phyloP scores from a whole-genome alignment of 2,329 filamentous ascomycete genomes.

The Arthroderma sp. region DNA sequence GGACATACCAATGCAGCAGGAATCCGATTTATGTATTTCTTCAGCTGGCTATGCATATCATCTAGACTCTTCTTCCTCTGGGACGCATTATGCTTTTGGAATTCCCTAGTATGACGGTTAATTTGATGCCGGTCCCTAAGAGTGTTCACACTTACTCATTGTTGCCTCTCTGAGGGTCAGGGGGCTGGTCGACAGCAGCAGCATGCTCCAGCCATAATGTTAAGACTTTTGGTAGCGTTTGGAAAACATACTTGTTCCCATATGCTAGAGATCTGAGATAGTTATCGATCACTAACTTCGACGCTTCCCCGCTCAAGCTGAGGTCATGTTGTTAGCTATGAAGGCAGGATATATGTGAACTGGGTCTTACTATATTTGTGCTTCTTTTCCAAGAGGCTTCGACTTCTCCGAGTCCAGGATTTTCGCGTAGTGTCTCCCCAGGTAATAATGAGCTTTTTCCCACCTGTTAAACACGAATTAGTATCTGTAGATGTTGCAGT shows the following conservation, averaged over 20 bases:
- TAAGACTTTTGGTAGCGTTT: slow-evolving; percentile 79
- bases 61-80: slow-evolving; percentile 53
- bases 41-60: slow-evolving; percentile 58
- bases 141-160: slow-evolving; percentile 24
- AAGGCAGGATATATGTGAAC: slow-evolving; percentile 7
- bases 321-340: slow-evolving; percentile 2
- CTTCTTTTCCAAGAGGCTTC: slow-evolving; percentile 63
- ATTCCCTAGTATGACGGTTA: slow-evolving; percentile 22
- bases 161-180: slow-evolving; percentile 38
- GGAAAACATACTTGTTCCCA: slow-evolving; percentile 91
- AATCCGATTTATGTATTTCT: slow-evolving; percentile 56
- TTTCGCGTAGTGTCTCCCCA: slow-evolving; percentile 96
- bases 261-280: slow-evolving; percentile 76
- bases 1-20: slow-evolving; percentile 31
- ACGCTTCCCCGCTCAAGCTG: slow-evolving; percentile 62
- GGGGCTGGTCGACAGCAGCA: slow-evolving; percentile 52
- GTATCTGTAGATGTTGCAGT: background rate
- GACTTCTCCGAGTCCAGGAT: slow-evolving; percentile 77
- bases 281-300: slow-evolving; percentile 84
- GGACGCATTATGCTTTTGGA: slow-evolving; percentile 33
- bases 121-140: background rate
- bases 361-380: slow-evolving; percentile 44
- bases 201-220: slow-evolving; percentile 93
- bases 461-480: slow-evolving; percentile 40
- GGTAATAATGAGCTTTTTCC: slow-evolving; percentile 96